Conservation (phyloP, 805 yeast species). For the Kodamaea nitidulidarum region DNA sequence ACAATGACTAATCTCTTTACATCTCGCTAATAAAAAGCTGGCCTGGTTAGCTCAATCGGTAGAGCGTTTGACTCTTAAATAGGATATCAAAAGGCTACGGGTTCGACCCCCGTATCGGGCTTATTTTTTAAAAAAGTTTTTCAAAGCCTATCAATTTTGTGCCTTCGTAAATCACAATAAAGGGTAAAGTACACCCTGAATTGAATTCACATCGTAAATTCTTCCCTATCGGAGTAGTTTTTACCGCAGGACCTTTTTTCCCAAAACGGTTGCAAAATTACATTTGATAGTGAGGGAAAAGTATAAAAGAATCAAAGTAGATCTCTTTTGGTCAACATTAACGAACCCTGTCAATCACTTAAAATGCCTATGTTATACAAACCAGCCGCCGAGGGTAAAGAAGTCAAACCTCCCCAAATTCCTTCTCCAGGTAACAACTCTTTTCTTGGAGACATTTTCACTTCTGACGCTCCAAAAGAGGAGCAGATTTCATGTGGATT, state of each 20-base stretch:
- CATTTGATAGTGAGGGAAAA: neutral
- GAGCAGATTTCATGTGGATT: constrained; percentile 64
- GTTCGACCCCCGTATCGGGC: constrained; percentile 4
- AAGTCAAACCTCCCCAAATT: constrained; percentile 52
- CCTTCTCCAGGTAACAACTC: constrained; percentile 67
- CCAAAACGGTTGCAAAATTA: neutral
- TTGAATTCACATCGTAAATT: neutral
- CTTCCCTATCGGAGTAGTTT: neutral
- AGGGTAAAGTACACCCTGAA: no score
- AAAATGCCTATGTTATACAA: constrained; percentile 55
- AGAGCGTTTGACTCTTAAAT: constrained; percentile 2
- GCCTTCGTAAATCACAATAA: no score
- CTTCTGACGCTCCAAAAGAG: constrained; percentile 57
- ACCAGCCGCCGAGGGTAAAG: constrained; percentile 51
- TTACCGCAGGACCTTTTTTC: neutral
- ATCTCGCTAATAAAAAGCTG: no score
- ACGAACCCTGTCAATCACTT: no score
- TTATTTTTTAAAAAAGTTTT: neutral
- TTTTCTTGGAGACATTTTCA: constrained; percentile 62
- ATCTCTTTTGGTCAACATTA: no score
- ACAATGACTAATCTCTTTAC: no score
- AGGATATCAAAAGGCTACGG: constrained; percentile 3
- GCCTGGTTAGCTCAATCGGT: constrained; percentile 3
- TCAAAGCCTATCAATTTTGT: no score
- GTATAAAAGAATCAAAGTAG: neutral